Percentiles rank a stretch among this genome's conserved stretches.
These are phyloP conservation scores for Coffea humblotiana DNA, from an alignment of 305 asterid species.

Conservation along the genomic window DNA sequence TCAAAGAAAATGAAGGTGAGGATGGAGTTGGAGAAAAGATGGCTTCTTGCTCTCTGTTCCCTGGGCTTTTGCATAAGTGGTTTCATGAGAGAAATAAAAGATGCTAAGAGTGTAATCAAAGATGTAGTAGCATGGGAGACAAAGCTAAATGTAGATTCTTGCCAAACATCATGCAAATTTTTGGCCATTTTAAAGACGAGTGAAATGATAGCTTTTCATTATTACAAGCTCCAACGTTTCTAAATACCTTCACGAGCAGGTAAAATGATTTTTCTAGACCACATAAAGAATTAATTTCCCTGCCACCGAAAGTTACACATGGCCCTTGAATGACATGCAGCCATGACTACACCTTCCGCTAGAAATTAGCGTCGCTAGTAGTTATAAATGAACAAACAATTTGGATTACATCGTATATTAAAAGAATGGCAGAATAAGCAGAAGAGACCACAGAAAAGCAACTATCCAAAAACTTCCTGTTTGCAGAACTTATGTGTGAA, in stretches of 20 bases:
- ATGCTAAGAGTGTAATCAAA: constrained; percentile 26
- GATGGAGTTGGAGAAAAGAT: constrained; percentile 30
- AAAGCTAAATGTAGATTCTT: neutral
- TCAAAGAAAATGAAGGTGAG: constrained; percentile 30
- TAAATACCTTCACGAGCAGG: neutral
- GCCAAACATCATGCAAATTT: neutral
- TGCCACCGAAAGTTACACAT: neutral
- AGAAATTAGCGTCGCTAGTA: neutral
- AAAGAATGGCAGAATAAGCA: neutral
- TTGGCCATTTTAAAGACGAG: neutral
- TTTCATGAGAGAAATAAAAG: constrained; percentile 41
- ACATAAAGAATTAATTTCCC: neutral
- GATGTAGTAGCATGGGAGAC: constrained; percentile 50
- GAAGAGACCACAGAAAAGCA: neutral
- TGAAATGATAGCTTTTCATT: neutral
- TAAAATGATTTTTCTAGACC: neutral
- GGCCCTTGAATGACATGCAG: neutral
- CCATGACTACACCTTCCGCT: neutral
- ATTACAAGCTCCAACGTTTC: neutral
- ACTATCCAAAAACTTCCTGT: neutral
- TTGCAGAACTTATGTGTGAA: neutral
- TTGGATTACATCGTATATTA: neutral
- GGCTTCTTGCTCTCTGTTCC: constrained; percentile 35
- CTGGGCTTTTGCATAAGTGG: constrained; percentile 53
- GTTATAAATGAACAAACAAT: neutral